Conservation (phyloP, 78 protist genomes). For the Cavenderia fasciculata region DNA sequence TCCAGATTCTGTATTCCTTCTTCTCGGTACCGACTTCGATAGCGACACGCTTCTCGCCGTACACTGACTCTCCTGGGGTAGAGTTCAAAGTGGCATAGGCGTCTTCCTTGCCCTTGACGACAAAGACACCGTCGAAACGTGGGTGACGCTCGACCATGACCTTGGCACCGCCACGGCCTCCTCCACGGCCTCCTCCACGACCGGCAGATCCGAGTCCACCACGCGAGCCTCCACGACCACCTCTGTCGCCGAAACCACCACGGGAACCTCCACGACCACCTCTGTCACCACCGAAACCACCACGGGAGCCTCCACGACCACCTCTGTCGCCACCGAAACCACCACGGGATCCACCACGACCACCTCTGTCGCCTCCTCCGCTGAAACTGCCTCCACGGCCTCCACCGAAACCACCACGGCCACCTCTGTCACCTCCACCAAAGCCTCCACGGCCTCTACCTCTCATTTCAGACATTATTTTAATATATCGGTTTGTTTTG, state of each 20-base stretch:
- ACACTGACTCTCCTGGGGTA: slow-evolving; percentile 98
- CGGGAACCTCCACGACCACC: slow-evolving; percentile 73
- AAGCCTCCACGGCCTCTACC: no score
- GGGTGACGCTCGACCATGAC: slow-evolving; percentile 95
- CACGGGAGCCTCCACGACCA: slow-evolving; percentile 52
- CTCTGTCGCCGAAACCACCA: slow-evolving; percentile 53
- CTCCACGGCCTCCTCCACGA: slow-evolving; percentile 81
- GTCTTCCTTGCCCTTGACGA: slow-evolving; percentile 96
- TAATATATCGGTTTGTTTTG: no score
- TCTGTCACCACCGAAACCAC: slow-evolving; percentile 53
- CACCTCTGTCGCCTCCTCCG: slow-evolving; percentile 74
- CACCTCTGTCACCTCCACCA: slow-evolving; percentile 57
- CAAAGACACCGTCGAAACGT: slow-evolving; percentile 94
- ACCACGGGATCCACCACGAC: slow-evolving; percentile 76
- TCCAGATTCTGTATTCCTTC: slow-evolving; percentile 99
- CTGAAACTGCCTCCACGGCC: slow-evolving; percentile 64
- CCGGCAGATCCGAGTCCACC: slow-evolving; percentile 70
- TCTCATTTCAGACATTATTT: no score
- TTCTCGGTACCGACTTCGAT: slow-evolving; percentile 92
- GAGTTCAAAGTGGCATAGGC: slow-evolving; percentile 93
- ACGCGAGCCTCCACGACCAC: slow-evolving; percentile 58
- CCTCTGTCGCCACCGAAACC: slow-evolving; percentile 79
- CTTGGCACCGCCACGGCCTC: slow-evolving; percentile 91
- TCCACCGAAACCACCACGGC: slow-evolving; percentile 57
- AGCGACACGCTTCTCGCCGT: slow-evolving; percentile 99